A percentile compares a stretch with the other conserved stretches of the same genome.
phyloP scores from a whole-genome alignment of 2,329 filamentous ascomycete species.

The Penicillium fuscoglaucum region DNA sequence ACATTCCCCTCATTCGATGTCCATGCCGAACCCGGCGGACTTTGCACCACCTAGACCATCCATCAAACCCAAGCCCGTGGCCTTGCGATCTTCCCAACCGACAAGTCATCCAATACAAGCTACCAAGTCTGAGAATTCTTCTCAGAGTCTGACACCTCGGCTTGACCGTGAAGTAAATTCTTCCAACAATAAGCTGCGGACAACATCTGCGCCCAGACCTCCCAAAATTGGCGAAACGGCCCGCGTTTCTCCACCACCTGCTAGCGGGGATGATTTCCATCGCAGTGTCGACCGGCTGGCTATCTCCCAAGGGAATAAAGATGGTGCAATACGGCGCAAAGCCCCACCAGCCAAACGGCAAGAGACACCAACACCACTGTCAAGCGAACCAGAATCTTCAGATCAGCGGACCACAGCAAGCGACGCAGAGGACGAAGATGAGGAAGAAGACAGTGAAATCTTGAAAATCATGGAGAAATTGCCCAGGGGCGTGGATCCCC shows the following conservation, averaged over 20 bases:
- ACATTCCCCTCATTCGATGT: slow-evolving; percentile 13
- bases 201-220: slow-evolving; percentile 23
- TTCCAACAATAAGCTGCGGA: slow-evolving; percentile 18
- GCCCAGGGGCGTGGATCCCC: slow-evolving; percentile 76
- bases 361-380: slow-evolving; percentile 50
- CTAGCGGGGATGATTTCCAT: slow-evolving; percentile 38
- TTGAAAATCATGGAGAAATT: slow-evolving; percentile 70
- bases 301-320: slow-evolving; percentile 22
- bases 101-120: slow-evolving; percentile 16
- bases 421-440: slow-evolving; percentile 48
- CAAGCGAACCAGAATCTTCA: slow-evolving; percentile 42
- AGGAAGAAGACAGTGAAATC: slow-evolving; percentile 59
- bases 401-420: slow-evolving; percentile 53
- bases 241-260: slow-evolving; percentile 30
- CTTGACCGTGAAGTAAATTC: slow-evolving; percentile 15
- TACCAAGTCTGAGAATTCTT: slow-evolving; percentile 29
- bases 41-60: slow-evolving; percentile 32
- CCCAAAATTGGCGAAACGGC: slow-evolving; percentile 9
- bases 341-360: slow-evolving; percentile 40
- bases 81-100: slow-evolving; percentile 28
- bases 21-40: slow-evolving; percentile 27
- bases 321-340: slow-evolving; percentile 25
- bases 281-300: slow-evolving; percentile 28
- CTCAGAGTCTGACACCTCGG: slow-evolving; percentile 18
- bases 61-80: slow-evolving; percentile 42